Evolutionary conservation across 2,329 filamentous ascomycete genomes (phyloP).

Genomic region (Beauveria australis): DNA sequence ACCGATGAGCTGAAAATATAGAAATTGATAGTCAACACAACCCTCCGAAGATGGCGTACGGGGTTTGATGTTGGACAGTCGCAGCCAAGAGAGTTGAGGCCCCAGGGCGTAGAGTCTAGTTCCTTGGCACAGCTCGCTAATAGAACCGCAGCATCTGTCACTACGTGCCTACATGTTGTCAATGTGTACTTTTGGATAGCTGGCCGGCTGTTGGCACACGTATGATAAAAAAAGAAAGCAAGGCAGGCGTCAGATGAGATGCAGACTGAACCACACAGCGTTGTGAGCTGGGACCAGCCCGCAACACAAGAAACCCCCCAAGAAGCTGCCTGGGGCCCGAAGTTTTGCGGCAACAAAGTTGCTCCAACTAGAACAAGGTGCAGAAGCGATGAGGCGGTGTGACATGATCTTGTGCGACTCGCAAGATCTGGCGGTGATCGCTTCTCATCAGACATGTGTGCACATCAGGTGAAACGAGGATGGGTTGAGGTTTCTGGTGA

Average conservation of each 20-base stretch:
- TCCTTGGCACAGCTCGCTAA: background rate
- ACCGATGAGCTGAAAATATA: background rate
- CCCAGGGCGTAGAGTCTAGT: background rate
- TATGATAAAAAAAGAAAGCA: background rate
- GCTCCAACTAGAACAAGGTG: background rate
- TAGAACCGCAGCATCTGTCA: background rate
- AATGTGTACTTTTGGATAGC: too few relatives aligned
- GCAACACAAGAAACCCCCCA: background rate
- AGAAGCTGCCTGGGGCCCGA: background rate
- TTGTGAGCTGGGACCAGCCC: background rate
- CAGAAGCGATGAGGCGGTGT: background rate
- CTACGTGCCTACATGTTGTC: background rate
- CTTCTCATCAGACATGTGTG: background rate
- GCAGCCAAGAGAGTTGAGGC: background rate
- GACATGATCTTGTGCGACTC: background rate
- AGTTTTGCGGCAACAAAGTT: background rate
- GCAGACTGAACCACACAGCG: background rate
- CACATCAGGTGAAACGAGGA: background rate
- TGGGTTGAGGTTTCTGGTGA: background rate
- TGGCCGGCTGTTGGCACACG: too few relatives aligned
- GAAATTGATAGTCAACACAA: too few relatives aligned
- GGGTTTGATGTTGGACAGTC: background rate
- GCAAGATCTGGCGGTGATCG: constrained; percentile 9
- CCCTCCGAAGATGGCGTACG: background rate
- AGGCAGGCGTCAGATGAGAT: background rate